Base-by-base conservation (phyloP, 768 basidiomycete species). In the Psilocybe tampanensis region DNA sequence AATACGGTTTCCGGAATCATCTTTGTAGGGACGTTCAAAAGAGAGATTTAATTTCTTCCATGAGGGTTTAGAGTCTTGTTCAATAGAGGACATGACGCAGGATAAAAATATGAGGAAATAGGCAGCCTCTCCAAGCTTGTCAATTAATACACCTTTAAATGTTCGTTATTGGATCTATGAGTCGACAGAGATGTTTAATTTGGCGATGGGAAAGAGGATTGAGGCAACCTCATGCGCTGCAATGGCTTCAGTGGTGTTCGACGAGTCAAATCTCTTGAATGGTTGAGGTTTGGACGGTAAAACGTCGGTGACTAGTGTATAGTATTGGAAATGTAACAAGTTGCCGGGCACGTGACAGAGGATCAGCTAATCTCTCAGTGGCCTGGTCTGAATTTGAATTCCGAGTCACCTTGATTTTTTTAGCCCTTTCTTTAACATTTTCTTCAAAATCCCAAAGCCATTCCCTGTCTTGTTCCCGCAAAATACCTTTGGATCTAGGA, bases 11-110 rank as follows among this genome's bases (percentile, higher is more conserved):
- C 89, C 90, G 34, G 80, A 71, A 61, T 94, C 91, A 64, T 92
- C 88, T 69, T 88, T 92, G 75, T 92, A 92, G 0, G 89, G 90
- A 36, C 85, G 77, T 67, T 94, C 92, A 29, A 94, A 78, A 1
- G 90, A 86, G 9, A 93, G 73, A 58, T 73, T 86, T 34, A 86
- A 74, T 60, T 79, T 79, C 65, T 81, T 86, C 82, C 85, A 88
- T 8, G 75, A 67, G 11, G 77, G 77, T 50, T 76, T 68, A 29
- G 58, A 49, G 2, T 52, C 56, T 39, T n/a, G 19, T n/a, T 48
- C 22, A 32, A 23, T 0, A 18, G 19, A 15, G 17, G 56, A 58
- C 56, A 47, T 48, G 17, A 23, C 47, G 36, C 32, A 66, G 36
- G 29, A 22, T 29, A 17, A 32, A 17, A 32, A 23, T 33, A 32